Evolutionary conservation across 2,329 filamentous ascomycete species (phyloP).

Genomic region (Golovinomyces cichoracearum): DNA sequence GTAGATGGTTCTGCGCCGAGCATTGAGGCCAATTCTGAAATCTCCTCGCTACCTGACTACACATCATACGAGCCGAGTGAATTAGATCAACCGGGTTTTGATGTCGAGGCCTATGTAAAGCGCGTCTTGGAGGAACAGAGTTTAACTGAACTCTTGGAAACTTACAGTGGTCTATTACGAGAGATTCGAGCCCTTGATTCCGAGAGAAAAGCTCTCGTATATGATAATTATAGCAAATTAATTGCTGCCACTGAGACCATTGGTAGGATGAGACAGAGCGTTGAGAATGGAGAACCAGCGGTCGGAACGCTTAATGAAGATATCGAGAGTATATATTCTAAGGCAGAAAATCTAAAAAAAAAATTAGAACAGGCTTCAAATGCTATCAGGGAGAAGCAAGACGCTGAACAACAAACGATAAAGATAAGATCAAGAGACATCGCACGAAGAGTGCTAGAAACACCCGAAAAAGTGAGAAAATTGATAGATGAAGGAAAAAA

Average conservation of each 20-base stretch:
- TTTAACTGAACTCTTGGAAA: constrained; percentile 40
- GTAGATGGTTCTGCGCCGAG: not conserved
- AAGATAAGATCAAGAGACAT: constrained; percentile 5
- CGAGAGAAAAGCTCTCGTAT: constrained; percentile 88
- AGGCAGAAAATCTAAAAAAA: not conserved
- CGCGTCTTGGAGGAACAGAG: constrained; percentile 33
- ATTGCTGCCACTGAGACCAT: constrained; percentile 96
- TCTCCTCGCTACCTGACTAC: constrained; percentile 5
- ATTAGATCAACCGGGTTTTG: constrained; percentile 48
- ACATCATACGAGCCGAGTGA: constrained; percentile 22
- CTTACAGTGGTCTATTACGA: constrained; percentile 45
- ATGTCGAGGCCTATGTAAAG: constrained; percentile 42
- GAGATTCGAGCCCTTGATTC: constrained; percentile 80
- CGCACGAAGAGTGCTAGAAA: constrained; percentile 9
- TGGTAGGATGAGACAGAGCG: constrained; percentile 57
- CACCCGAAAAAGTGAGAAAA: constrained; percentile 22
- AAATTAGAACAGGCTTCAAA: constrained; percentile 32
- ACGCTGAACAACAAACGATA: constrained; percentile 31
- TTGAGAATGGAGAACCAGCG: constrained; percentile 21
- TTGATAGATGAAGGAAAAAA: constrained; percentile 32
- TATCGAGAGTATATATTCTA: constrained; percentile 1
- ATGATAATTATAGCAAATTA: constrained; percentile 94
- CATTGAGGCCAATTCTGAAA: not conserved
- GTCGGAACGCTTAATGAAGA: not conserved
- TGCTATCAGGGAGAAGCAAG: constrained; percentile 44